Conservation (phyloP, 1,139 yeast genomes). For the Fermentozyma sake region DNA sequence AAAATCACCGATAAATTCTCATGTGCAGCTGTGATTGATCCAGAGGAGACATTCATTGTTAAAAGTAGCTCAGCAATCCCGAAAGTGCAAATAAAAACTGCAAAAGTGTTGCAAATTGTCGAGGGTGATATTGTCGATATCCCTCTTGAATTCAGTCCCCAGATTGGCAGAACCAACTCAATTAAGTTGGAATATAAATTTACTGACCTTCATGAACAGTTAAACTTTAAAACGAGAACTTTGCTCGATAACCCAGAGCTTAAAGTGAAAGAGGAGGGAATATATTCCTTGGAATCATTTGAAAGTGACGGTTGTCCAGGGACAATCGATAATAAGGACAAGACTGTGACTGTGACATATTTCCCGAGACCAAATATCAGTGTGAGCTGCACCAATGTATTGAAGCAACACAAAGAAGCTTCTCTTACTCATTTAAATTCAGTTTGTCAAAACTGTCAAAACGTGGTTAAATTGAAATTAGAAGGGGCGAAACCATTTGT, state of each 20-base stretch:
- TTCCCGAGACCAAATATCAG: slow-evolving; percentile 53
- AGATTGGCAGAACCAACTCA: slow-evolving; percentile 19
- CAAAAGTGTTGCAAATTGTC: slow-evolving; percentile 32
- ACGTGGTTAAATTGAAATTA: slow-evolving; percentile 20
- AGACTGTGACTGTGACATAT: slow-evolving; percentile 42
- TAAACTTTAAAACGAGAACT: slow-evolving; percentile 13
- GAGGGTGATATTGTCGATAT: slow-evolving; percentile 59
- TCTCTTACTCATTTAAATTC: slow-evolving; percentile 21
- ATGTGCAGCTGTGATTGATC: slow-evolving; percentile 52
- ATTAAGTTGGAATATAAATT: slow-evolving; percentile 27
- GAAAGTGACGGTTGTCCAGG: slow-evolving; percentile 72
- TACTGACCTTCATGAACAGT: slow-evolving; percentile 14
- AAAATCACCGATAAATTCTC: slow-evolving; percentile 68
- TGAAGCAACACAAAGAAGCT: slow-evolving; percentile 16
- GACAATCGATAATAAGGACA: slow-evolving; percentile 26
- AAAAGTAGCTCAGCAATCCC: slow-evolving; percentile 20
- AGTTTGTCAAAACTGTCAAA: slow-evolving; percentile 30
- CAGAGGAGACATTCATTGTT: slow-evolving; percentile 35
- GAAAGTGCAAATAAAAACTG: slow-evolving; percentile 6
- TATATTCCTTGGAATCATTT: slow-evolving; percentile 55
- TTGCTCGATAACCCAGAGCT: slow-evolving; percentile 36
- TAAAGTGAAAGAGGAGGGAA: slow-evolving; percentile 53
- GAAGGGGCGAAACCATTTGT: slow-evolving; percentile 71
- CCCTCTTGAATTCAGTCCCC: slow-evolving; percentile 47
- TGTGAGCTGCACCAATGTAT: slow-evolving; percentile 16